Evolutionary conservation across 805 yeast genomes (phyloP).

Genomic region (Jamesozyma piceae): DNA sequence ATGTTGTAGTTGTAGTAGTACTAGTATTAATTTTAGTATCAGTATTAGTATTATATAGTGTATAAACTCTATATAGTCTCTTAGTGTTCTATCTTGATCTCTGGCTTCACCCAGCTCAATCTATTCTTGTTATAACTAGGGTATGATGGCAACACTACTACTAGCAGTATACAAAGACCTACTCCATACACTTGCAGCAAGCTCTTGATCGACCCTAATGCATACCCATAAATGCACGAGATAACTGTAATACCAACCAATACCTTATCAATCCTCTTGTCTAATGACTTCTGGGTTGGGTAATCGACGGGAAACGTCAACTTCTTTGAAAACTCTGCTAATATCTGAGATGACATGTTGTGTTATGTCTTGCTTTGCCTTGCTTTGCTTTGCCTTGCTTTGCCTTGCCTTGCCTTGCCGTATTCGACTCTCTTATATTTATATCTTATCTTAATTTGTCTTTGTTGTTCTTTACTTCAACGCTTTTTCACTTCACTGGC

Average conservation of each 20-base stretch:
- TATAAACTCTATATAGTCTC: too few relatives aligned
- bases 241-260: slow-evolving; percentile 24
- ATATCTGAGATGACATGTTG: neutral
- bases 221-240: slow-evolving; percentile 41
- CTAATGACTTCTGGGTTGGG: slow-evolving; percentile 22
- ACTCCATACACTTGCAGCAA: slow-evolving; percentile 32
- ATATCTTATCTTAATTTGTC: too few relatives aligned
- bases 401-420: too few relatives aligned
- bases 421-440: too few relatives aligned
- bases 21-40: too few relatives aligned
- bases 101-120: slow-evolving; percentile 24
- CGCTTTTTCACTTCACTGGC: too few relatives aligned
- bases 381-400: too few relatives aligned
- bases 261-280: slow-evolving; percentile 9
- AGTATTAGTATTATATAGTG: too few relatives aligned
- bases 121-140: slow-evolving; percentile 43
- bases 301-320: slow-evolving; percentile 30
- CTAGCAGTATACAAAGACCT: slow-evolving; percentile 28
- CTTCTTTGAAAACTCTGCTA: slow-evolving; percentile 15
- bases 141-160: slow-evolving; percentile 50
- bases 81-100: slow-evolving; percentile 5
- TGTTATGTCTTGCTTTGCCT: too few relatives aligned
- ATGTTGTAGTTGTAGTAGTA: too few relatives aligned
- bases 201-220: slow-evolving; percentile 36
- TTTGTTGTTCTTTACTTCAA: too few relatives aligned